Conservation (phyloP, 805 yeast genomes). For the Saccharomycopsis oosterbeekiorum region DNA sequence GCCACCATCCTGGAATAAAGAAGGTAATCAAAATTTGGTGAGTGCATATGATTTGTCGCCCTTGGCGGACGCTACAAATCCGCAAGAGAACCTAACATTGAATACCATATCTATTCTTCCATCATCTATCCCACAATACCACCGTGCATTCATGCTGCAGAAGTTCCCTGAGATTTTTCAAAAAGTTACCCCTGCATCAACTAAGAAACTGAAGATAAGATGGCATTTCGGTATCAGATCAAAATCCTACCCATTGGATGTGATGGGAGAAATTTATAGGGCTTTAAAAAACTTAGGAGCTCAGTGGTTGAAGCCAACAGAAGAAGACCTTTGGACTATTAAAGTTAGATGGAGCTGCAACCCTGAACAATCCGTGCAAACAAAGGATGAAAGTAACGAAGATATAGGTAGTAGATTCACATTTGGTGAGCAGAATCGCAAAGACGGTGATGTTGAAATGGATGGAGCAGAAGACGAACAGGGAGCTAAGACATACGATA, state of each 20-base stretch:
- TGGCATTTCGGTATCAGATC: slow-evolving; percentile 99
- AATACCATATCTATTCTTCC: slow-evolving; percentile 83
- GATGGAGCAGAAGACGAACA: slow-evolving; percentile 10
- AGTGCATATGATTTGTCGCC: slow-evolving; percentile 18
- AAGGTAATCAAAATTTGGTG: slow-evolving; percentile 1
- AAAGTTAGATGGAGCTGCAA: slow-evolving; percentile 87
- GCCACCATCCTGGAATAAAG: slow-evolving; percentile 40
- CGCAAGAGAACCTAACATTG: neutral
- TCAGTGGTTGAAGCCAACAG: slow-evolving; percentile 93
- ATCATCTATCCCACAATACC: slow-evolving; percentile 87
- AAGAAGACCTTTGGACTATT: slow-evolving; percentile 93
- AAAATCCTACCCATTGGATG: slow-evolving; percentile 92
- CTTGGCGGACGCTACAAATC: slow-evolving; percentile 7
- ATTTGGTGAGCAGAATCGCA: slow-evolving; percentile 7
- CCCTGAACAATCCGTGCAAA: slow-evolving; percentile 7
- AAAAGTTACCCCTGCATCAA: slow-evolving; percentile 32
- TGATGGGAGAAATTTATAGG: slow-evolving; percentile 95
- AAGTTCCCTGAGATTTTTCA: slow-evolving; percentile 24
- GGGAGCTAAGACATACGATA: neutral
- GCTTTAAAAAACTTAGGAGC: slow-evolving; percentile 92
- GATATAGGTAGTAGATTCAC: slow-evolving; percentile 12
- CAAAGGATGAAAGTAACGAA: slow-evolving; percentile 8
- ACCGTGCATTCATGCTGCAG: slow-evolving; percentile 83
- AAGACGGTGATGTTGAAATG: slow-evolving; percentile 18
- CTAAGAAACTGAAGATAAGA: slow-evolving; percentile 80